Conservation (phyloP, 1,139 yeast species). For the Pichiaceae sp. region DNA sequence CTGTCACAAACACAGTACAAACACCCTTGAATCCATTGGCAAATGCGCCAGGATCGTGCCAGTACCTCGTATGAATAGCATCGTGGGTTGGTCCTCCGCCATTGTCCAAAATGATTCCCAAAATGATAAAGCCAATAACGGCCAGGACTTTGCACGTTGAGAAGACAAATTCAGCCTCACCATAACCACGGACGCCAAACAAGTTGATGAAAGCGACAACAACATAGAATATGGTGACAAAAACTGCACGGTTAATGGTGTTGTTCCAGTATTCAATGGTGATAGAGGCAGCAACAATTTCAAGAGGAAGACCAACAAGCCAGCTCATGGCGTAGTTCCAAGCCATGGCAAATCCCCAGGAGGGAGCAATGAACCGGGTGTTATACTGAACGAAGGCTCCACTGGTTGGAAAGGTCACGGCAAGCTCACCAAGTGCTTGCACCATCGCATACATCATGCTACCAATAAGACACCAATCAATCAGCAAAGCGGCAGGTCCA, state of each 20-base stretch:
- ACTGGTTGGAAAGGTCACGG: slow-evolving; percentile 52
- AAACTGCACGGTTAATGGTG: slow-evolving; percentile 45
- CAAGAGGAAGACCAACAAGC: slow-evolving; percentile 56
- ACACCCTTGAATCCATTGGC: slow-evolving; percentile 68
- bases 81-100: slow-evolving; percentile 62
- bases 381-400: slow-evolving; percentile 60
- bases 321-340: slow-evolving; percentile 60
- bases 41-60: slow-evolving; percentile 55
- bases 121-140: slow-evolving; percentile 55
- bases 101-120: slow-evolving; percentile 59
- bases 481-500: slow-evolving; percentile 56
- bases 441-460: slow-evolving; percentile 48
- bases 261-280: slow-evolving; percentile 57
- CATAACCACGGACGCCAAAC: slow-evolving; percentile 56
- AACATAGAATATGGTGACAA: slow-evolving; percentile 57
- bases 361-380: slow-evolving; percentile 51
- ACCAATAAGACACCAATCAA: slow-evolving; percentile 38
- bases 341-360: slow-evolving; percentile 66
- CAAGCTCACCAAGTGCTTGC: slow-evolving; percentile 57
- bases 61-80: too few relatives aligned
- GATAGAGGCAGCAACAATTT: slow-evolving; percentile 59
- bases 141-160: slow-evolving; percentile 55
- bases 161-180: slow-evolving; percentile 58
- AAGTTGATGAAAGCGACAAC: slow-evolving; percentile 49
- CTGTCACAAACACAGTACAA: slow-evolving; percentile 69